Conservation (phyloP, 257 asterid species). For the Przewalskia tangutica region DNA sequence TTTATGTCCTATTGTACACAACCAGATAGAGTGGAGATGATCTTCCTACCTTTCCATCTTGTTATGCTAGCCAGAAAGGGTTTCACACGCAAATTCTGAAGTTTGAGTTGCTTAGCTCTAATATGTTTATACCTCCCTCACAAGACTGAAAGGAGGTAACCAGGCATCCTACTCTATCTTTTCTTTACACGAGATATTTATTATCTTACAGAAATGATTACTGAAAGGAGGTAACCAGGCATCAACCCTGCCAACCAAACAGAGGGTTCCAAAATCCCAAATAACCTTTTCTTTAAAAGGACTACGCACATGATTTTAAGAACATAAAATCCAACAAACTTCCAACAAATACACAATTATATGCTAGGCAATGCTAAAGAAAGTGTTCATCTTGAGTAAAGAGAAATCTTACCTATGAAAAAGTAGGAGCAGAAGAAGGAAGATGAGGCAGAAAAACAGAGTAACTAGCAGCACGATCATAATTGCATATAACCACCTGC, state of each 20-base stretch:
- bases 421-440: constrained; percentile 76
- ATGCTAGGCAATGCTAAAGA: neutral
- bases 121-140: neutral
- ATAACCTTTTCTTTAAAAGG: neutral
- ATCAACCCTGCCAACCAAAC: neutral
- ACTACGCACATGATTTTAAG: neutral
- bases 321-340: neutral
- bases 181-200: neutral
- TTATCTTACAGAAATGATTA: neutral
- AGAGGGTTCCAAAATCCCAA: neutral
- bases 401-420: constrained; percentile 61
- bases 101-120: neutral
- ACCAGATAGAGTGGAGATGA: neutral
- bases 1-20: neutral
- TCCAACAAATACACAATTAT: neutral
- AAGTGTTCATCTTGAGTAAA: neutral
- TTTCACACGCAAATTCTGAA: neutral
- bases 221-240: neutral
- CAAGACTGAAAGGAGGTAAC: neutral
- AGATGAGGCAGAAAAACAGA: constrained; percentile 48
- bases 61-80: neutral
- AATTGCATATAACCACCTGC: constrained; percentile 79
- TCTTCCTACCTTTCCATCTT: neutral
- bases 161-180: neutral
- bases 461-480: constrained; percentile 58